These are phyloP conservation scores for Microbotryomycetes sp. DNA, from an alignment of 1,284 basidiomycete species.

Conservation along the genomic window DNA sequence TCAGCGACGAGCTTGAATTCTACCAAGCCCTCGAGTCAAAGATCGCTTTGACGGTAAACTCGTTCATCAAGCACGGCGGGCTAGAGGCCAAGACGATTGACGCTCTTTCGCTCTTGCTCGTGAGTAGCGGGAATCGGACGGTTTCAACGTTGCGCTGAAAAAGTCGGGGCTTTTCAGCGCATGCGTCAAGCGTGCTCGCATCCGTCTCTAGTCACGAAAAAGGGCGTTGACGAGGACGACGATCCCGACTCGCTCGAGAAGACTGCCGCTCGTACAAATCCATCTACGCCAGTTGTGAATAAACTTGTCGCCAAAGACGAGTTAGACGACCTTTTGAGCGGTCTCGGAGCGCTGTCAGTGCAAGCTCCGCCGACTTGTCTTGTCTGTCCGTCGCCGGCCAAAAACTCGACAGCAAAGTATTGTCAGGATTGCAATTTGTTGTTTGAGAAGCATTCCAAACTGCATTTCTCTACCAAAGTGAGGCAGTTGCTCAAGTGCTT, in stretches of 20 bases:
- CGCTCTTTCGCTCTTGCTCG: background rate
- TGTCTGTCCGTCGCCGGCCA: slow-evolving; percentile 1
- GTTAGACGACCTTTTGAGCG: slow-evolving; percentile 13
- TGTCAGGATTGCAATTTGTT: slow-evolving; percentile 32
- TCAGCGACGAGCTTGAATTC: slow-evolving; percentile 67
- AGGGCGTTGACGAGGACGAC: slow-evolving; percentile 1
- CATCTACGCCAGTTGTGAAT: slow-evolving; percentile 46
- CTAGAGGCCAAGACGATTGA: background rate
- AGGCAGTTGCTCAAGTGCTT: slow-evolving; percentile 71
- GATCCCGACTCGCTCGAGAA: slow-evolving; percentile 16
- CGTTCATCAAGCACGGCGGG: slow-evolving; percentile 39
- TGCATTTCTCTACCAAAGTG: slow-evolving; percentile 59
- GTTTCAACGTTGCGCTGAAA: too few relatives aligned
- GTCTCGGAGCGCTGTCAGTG: slow-evolving; percentile 5
- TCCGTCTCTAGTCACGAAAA: slow-evolving; percentile 56
- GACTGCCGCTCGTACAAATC: background rate
- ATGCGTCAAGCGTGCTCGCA: slow-evolving; percentile 62
- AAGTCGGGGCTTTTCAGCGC: slow-evolving; percentile 44
- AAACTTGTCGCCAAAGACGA: slow-evolving; percentile 47
- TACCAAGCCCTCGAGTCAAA: slow-evolving; percentile 69
- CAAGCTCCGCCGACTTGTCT: background rate
- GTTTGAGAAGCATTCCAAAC: slow-evolving; percentile 15
- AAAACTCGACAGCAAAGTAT: background rate
- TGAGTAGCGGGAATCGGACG: too few relatives aligned
- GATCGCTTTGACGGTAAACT: slow-evolving; percentile 64